phyloP scores from a whole-genome alignment of 2,329 filamentous ascomycete species.

The Sordariomycetes sp. region DNA sequence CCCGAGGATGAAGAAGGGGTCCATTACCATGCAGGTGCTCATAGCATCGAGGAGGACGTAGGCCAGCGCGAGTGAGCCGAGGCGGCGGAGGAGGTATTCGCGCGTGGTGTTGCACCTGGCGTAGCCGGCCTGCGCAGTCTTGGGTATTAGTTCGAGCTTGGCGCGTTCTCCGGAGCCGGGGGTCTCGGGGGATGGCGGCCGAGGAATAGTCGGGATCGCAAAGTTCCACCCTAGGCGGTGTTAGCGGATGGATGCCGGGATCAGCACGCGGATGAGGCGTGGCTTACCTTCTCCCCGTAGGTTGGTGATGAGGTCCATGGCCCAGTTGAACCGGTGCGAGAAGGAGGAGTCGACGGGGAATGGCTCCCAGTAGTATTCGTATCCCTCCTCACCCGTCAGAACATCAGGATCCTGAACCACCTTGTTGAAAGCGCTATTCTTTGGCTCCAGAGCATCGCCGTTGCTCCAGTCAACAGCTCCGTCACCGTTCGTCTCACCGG shows the following conservation, averaged over 20 bases:
- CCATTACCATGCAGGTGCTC: conserved; percentile 55
- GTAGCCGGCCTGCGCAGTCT: conserved; percentile 30
- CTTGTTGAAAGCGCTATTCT: background rate
- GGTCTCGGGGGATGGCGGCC: conserved; percentile 24
- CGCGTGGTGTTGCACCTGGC: conserved; percentile 24
- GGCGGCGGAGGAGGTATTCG: conserved; percentile 28
- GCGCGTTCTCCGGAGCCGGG: conserved; percentile 23
- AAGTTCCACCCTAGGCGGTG: conserved; percentile 39
- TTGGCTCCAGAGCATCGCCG: background rate
- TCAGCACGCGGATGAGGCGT: background rate
- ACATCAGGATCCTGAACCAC: background rate
- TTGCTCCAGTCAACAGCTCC: background rate
- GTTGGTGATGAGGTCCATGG: conserved; percentile 36
- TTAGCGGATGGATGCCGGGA: background rate
- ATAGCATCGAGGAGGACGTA: conserved; percentile 60
- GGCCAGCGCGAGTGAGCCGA: conserved; percentile 32
- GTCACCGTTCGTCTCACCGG: background rate
- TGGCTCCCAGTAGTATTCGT: conserved; percentile 46
- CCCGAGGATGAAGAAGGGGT: conserved; percentile 62
- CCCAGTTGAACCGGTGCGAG: conserved; percentile 37
- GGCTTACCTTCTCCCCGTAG: conserved; percentile 39
- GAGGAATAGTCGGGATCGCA: conserved; percentile 34
- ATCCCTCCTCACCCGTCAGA: conserved; percentile 13
- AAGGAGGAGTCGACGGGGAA: conserved; percentile 39
- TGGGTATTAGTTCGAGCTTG: conserved; percentile 25